Evolutionary conservation across 129 eudicot species (phyloP).

Genomic region (Calendula officinalis): DNA sequence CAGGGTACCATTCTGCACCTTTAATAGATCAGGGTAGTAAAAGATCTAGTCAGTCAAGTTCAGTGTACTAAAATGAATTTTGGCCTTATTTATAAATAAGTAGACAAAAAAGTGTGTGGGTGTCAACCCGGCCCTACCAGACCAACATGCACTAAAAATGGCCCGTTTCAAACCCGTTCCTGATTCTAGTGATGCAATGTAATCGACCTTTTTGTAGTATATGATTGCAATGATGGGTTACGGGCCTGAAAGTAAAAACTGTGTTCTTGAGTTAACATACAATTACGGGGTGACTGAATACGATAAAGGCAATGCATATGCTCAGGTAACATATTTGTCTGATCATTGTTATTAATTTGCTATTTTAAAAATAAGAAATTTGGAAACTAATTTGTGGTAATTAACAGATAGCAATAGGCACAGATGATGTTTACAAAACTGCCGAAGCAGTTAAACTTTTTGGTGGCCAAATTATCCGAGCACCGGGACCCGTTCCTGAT

Average conservation of each 20-base stretch:
- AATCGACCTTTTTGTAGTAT: slow-evolving; percentile 47
- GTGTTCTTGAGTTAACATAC: slow-evolving; percentile 87
- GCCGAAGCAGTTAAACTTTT: slow-evolving; percentile 80
- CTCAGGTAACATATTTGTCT: slow-evolving; percentile 53
- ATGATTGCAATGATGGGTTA: slow-evolving; percentile 97
- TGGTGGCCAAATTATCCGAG: slow-evolving; percentile 80
- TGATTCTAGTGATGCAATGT: slow-evolving; percentile 6
- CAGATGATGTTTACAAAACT: slow-evolving; percentile 90
- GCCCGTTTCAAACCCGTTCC: too few relatives aligned
- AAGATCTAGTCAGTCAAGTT: too few relatives aligned
- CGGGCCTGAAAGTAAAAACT: slow-evolving; percentile 86
- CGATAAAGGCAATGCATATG: slow-evolving; percentile 92
- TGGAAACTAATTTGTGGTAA: slow-evolving; percentile 14
- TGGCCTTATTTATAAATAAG: too few relatives aligned
- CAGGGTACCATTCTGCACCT: too few relatives aligned
- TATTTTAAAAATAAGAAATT: slow-evolving; percentile 1
- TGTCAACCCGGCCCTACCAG: too few relatives aligned
- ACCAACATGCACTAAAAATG: too few relatives aligned
- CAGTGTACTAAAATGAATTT: too few relatives aligned
- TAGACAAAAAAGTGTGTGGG: too few relatives aligned
- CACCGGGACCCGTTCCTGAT: slow-evolving; percentile 93
- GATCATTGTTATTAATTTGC: background rate
- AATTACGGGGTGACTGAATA: slow-evolving; percentile 87
- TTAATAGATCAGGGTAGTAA: too few relatives aligned
- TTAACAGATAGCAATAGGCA: slow-evolving; percentile 87